Evolutionary conservation across 805 yeast genomes (phyloP).

Genomic region (Lachancea cidri): DNA sequence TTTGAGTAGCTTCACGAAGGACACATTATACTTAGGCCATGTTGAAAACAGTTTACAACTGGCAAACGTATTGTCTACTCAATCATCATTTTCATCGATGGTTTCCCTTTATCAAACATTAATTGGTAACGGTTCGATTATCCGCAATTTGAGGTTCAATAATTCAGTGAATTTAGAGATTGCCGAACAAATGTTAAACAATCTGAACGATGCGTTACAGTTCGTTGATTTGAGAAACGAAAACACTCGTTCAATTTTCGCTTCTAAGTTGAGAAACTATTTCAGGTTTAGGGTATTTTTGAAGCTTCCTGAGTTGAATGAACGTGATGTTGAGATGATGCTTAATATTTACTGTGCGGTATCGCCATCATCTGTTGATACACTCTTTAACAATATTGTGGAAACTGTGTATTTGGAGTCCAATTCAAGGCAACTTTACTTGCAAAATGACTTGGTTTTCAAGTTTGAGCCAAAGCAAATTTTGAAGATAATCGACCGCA

Average conservation of each 20-base stretch:
- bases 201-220: constrained; percentile 20
- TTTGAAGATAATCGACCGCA: constrained; percentile 8
- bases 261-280: constrained; percentile 20
- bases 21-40: constrained; percentile 7
- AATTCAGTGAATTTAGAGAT: constrained; percentile 10
- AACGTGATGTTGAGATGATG: constrained; percentile 18
- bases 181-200: constrained; percentile 27
- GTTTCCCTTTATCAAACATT: constrained; percentile 11
- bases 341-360: constrained; percentile 21
- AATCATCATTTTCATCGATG: constrained; percentile 17
- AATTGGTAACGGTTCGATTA: not conserved
- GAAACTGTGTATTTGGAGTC: constrained; percentile 28
- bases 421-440: constrained; percentile 12
- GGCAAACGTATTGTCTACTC: constrained; percentile 24
- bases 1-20: constrained; percentile 18
- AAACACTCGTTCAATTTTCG: constrained; percentile 5
- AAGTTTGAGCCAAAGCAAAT: constrained; percentile 15
- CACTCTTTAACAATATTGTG: constrained; percentile 28
- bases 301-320: constrained; percentile 17
- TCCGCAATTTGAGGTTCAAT: not conserved
- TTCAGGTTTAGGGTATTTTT: constrained; percentile 26
- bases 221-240: constrained; percentile 13
- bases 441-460: constrained; percentile 18
- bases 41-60: constrained; percentile 27
- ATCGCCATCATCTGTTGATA: constrained; percentile 17